Base-by-base conservation (phyloP, 257 asterid species). In the Przewalskia tangutica region DNA sequence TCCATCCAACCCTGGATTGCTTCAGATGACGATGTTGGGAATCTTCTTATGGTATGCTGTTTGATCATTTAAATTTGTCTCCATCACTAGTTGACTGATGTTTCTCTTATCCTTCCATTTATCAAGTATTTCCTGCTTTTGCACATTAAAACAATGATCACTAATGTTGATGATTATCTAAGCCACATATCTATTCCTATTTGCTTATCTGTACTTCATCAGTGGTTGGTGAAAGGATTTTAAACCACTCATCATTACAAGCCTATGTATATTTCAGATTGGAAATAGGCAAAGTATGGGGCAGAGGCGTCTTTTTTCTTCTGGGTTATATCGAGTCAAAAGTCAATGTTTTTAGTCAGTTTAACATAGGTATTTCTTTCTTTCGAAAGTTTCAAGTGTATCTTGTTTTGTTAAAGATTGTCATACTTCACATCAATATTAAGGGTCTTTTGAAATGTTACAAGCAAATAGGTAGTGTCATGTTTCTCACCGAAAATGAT, bases 21-120 rank as follows among this genome's bases (percentile, higher is more conserved):
- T 86, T 94, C 99, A 8, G 97, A 94, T 86, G 97, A 94, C 88
- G 93, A 93, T 84, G 93, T 96, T 71, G 99, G 98, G 87, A 94
- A 93, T 84, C 90, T 94, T 80, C 89, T 96, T 90, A 93, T 96
- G 99, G 99, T 96, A 91, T 78, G 87, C 32, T 71, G 78, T 50
- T 82, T 50, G 0, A 50, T 75, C 48, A 13, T 75, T 75, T 75
- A 50, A 75, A 75, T 50, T 50, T 50, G 63, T 75, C 46, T 50
- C 7, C 18, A 51, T 75, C 27, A 1, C 63, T 23, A 6, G 42
- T 46, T 73, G 79, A 50, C 40, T 73, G 59, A 20, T 46, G 42
- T 46, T 12, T 73, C 38, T 73, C 56, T 73, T 23, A 6, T 12
- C 55, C 79, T 73, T 48, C 60, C 32, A 73, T 50, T 48, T 73